phyloP scores from a whole-genome alignment of 306 rosid species.

The Quercus parvula region DNA sequence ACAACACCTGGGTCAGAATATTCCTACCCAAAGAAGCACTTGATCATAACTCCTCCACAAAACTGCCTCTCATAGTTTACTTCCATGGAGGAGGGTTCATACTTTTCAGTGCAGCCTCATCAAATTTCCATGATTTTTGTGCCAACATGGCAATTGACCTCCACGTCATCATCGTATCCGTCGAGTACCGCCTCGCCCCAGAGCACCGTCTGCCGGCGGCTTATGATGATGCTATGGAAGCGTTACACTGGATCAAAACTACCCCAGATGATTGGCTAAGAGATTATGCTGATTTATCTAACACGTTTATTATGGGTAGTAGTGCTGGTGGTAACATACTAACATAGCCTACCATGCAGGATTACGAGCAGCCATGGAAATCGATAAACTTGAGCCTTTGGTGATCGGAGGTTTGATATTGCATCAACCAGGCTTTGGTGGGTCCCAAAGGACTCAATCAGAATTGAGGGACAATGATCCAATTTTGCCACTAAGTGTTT shows the following conservation, averaged over 20 bases:
- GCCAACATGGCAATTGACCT: slow-evolving; percentile 1
- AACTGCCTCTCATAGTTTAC: slow-evolving; percentile 40
- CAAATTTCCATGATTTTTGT: slow-evolving; percentile 31
- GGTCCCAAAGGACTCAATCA: neutral
- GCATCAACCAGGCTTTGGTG: slow-evolving; percentile 50
- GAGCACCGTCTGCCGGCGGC: slow-evolving; percentile 52
- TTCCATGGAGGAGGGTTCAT: slow-evolving; percentile 52
- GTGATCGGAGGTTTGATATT: slow-evolving; percentile 46
- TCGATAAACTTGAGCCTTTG: neutral
- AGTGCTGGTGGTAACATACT: slow-evolving; percentile 47
- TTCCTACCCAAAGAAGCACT: slow-evolving; percentile 37
- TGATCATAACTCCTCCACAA: neutral
- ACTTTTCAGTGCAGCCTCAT: slow-evolving; percentile 9
- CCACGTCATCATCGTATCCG: slow-evolving; percentile 31
- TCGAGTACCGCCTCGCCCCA: slow-evolving; percentile 48
- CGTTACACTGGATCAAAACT: slow-evolving; percentile 34
- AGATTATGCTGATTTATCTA: slow-evolving; percentile 31
- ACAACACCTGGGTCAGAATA: slow-evolving; percentile 32
- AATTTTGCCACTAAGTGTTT: neutral
- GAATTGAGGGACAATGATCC: no score
- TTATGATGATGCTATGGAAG: slow-evolving; percentile 44
- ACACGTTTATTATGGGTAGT: slow-evolving; percentile 45
- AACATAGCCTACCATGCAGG: slow-evolving; percentile 47
- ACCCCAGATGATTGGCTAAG: slow-evolving; percentile 34
- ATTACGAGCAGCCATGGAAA: slow-evolving; percentile 17